These are phyloP conservation scores for Pyracantha coccinea DNA, from an alignment of 331 rosid genomes.

Conservation along the genomic window DNA sequence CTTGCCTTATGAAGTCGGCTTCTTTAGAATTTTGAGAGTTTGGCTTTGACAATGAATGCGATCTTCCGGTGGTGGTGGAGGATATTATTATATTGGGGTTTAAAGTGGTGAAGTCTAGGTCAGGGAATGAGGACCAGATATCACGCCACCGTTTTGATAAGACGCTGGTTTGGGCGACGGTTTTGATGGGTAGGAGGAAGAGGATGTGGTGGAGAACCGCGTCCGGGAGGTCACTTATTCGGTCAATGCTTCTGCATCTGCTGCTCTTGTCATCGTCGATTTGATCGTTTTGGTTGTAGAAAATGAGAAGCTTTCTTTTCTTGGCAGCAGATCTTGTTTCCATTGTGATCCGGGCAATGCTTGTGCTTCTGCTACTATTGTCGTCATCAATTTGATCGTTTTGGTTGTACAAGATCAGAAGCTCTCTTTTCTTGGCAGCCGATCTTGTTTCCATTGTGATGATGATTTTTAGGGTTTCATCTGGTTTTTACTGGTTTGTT, in stretches of 20 bases:
- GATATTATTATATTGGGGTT: background rate
- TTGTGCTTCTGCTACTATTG: too few species aligned
- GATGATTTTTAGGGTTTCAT: background rate
- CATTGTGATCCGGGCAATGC: slow-evolving; percentile 14
- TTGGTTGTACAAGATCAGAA: background rate
- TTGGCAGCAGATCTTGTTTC: slow-evolving; percentile 58
- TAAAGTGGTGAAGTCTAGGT: slow-evolving; percentile 63
- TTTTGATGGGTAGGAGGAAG: slow-evolving; percentile 53
- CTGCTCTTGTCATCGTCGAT: background rate
- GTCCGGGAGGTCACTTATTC: slow-evolving; percentile 73
- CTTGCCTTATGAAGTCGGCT: slow-evolving; percentile 39
- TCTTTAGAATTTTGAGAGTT: background rate
- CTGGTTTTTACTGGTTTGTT: background rate
- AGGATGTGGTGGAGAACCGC: slow-evolving; percentile 54
- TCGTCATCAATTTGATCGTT: background rate
- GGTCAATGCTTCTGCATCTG: slow-evolving; percentile 16
- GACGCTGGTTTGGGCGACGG: slow-evolving; percentile 48
- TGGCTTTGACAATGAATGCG: background rate
- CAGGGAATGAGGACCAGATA: slow-evolving; percentile 68
- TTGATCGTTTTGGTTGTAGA: background rate
- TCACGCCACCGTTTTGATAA: slow-evolving; percentile 56
- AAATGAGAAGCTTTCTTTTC: slow-evolving; percentile 30
- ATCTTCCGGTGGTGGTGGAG: too few species aligned
- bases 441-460: slow-evolving; percentile 71
- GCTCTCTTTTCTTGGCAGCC: slow-evolving; percentile 34